Percentiles rank a stretch among this genome's conserved stretches.
Conservation (phyloP, 179 eudicot species). For the Drosera spatulata region DNA sequence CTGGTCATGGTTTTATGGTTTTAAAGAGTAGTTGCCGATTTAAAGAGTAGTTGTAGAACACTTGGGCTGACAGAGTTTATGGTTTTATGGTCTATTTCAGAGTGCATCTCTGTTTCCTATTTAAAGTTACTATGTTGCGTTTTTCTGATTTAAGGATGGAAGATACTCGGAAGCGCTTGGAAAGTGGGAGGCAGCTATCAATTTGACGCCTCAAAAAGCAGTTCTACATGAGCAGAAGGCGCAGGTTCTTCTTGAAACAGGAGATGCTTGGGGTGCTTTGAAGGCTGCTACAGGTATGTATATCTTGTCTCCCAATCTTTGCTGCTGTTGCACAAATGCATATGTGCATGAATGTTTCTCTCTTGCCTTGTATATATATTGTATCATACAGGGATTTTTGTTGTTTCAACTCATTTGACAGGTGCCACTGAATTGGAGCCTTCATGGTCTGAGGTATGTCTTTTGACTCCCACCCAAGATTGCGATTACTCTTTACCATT, state of each 20-base stretch:
- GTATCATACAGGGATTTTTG: no score
- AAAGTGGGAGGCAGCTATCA: constrained; percentile 83
- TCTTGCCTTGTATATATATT: neutral
- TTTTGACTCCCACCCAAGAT: constrained; percentile 2
- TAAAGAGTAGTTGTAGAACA: no score
- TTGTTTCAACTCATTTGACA: constrained; percentile 20
- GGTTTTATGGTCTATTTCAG: no score
- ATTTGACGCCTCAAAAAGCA: constrained; percentile 56
- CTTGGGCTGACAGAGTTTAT: no score
- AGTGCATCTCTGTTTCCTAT: neutral
- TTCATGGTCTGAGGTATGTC: constrained; percentile 80
- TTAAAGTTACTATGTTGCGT: neutral
- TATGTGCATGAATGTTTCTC: neutral
- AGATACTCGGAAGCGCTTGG: constrained; percentile 77
- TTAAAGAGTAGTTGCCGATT: no score
- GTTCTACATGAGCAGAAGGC: constrained; percentile 80
- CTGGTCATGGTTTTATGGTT: no score
- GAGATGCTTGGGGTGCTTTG: constrained; percentile 82
- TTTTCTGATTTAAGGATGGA: constrained; percentile 44
- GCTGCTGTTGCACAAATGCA: neutral
- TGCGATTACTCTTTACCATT: neutral
- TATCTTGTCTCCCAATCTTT: neutral
- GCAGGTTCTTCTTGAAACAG: constrained; percentile 77
- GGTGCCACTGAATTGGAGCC: constrained; percentile 84
- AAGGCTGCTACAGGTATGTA: constrained; percentile 69